Conservation (phyloP, 352 stramenopile genomes). For the Phytophthora agathidicida region DNA sequence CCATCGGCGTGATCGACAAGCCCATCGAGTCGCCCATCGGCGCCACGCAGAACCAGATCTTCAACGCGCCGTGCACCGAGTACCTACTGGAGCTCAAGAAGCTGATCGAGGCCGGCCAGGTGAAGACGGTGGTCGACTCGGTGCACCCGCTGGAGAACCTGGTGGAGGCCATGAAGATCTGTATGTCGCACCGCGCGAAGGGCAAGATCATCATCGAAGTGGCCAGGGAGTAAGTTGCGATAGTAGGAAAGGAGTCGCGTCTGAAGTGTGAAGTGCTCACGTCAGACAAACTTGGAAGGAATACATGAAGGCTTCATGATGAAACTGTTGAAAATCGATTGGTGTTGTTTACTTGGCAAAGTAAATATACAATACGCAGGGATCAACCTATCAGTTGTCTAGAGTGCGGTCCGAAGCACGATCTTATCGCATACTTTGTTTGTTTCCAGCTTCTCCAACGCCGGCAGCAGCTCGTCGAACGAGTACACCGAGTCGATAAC, state of each 20-base stretch:
- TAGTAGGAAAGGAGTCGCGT: background rate
- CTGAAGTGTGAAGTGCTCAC: background rate
- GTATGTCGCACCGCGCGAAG: conserved; percentile 55
- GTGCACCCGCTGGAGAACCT: conserved; percentile 61
- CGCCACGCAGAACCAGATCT: conserved; percentile 20
- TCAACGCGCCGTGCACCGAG: conserved; percentile 15
- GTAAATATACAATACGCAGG: no score
- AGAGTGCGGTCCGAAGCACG: conserved; percentile 37
- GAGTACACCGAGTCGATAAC: conserved; percentile 45
- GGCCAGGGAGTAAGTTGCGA: conserved; percentile 20
- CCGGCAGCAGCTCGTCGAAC: conserved; percentile 48
- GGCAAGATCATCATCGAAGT: conserved; percentile 78
- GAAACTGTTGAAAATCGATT: no score
- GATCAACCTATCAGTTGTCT: no score
- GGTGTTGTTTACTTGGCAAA: no score
- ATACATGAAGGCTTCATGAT: no score
- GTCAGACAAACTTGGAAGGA: no score
- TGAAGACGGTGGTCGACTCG: conserved; percentile 55
- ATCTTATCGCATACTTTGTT: conserved; percentile 58
- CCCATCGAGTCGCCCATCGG: conserved; percentile 64
- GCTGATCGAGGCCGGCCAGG: conserved; percentile 33
- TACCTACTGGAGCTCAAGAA: conserved; percentile 39
- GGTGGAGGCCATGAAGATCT: conserved; percentile 51
- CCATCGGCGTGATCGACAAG: conserved; percentile 34
- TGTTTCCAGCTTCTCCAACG: conserved; percentile 43